phyloP scores from a whole-genome alignment of 495 filamentous ascomycete genomes.

The Cenococcum geophilum region DNA sequence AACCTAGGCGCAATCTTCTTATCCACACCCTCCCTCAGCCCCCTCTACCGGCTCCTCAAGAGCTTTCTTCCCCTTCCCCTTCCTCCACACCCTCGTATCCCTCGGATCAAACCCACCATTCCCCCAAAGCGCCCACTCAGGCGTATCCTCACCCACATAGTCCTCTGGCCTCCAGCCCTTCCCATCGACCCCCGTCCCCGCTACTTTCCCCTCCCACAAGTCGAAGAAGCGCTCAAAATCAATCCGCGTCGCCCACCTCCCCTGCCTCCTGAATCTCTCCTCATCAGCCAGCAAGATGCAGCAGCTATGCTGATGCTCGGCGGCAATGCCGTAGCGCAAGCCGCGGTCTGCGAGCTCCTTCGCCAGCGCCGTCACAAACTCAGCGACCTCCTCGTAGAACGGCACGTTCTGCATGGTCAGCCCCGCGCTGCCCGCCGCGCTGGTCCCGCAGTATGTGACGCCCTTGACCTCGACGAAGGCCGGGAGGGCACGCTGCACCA shows the following conservation, averaged over 20 bases:
- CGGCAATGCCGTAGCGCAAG: slow-evolving; percentile 79
- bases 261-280: slow-evolving; percentile 63
- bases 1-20: too few species aligned
- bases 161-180: slow-evolving; percentile 75
- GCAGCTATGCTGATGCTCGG: slow-evolving; percentile 92
- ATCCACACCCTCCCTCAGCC: slow-evolving; percentile 1
- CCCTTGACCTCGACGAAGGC: slow-evolving; percentile 94
- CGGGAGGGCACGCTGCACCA: slow-evolving; percentile 76
- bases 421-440: slow-evolving; percentile 69
- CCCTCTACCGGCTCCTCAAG: not conserved
- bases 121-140: slow-evolving; percentile 93
- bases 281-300: slow-evolving; percentile 75
- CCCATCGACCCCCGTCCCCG: slow-evolving; percentile 69
- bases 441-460: slow-evolving; percentile 92
- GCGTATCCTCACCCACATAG: slow-evolving; percentile 75
- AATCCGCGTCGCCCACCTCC: slow-evolving; percentile 85
- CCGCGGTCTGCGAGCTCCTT: slow-evolving; percentile 59
- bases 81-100: slow-evolving; percentile 76
- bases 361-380: slow-evolving; percentile 71
- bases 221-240: slow-evolving; percentile 88
- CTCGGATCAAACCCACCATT: slow-evolving; percentile 88
- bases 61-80: slow-evolving; percentile 48
- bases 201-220: slow-evolving; percentile 60
- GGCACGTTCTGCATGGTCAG: slow-evolving; percentile 94
- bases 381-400: slow-evolving; percentile 79